phyloP scores from a whole-genome alignment of 768 basidiomycete genomes.

The Daedalea quercina region DNA sequence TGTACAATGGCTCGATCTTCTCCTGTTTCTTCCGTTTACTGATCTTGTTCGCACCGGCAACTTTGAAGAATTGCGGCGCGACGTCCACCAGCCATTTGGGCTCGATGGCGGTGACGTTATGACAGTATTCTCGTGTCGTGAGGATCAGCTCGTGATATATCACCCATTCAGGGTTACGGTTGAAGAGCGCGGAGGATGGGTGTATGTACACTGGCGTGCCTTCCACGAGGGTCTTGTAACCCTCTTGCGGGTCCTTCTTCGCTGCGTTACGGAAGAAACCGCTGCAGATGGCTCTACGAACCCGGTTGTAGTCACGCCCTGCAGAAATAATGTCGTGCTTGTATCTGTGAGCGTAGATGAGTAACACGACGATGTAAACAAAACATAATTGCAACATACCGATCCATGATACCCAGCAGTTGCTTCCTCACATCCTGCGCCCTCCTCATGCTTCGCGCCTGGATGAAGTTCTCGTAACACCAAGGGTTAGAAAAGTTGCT shows the following conservation, averaged over 20 bases:
- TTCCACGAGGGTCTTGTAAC: slow-evolving; percentile 96
- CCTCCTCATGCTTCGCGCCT: slow-evolving; percentile 92
- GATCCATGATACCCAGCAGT: slow-evolving; percentile 96
- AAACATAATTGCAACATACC: slow-evolving; percentile 23
- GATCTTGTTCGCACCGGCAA: slow-evolving; percentile 96
- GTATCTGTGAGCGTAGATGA: too few relatives aligned
- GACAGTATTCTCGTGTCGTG: slow-evolving; percentile 93
- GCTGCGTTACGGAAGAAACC: slow-evolving; percentile 98
- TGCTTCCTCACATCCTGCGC: slow-evolving; percentile 99
- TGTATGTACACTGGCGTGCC: slow-evolving; percentile 99
- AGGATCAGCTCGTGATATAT: slow-evolving; percentile 94
- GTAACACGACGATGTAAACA: too few relatives aligned
- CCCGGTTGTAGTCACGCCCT: slow-evolving; percentile 86
- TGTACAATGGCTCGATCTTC: slow-evolving; percentile 94
- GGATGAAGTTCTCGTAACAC: slow-evolving; percentile 99
- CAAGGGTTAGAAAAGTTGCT: slow-evolving; percentile 98
- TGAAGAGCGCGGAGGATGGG: slow-evolving; percentile 94
- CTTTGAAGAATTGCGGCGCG: slow-evolving; percentile 97
- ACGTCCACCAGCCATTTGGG: slow-evolving; percentile 99
- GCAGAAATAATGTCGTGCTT: slow-evolving; percentile 90
- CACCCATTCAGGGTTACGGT: slow-evolving; percentile 93
- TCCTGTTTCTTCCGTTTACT: slow-evolving; percentile 93
- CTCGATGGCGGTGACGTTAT: slow-evolving; percentile 91
- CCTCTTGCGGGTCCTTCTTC: slow-evolving; percentile 96
- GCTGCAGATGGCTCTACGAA: slow-evolving; percentile 93